Evolutionary conservation across 179 eudicot genomes (phyloP).

Genomic region (Spergularia azorica): DNA sequence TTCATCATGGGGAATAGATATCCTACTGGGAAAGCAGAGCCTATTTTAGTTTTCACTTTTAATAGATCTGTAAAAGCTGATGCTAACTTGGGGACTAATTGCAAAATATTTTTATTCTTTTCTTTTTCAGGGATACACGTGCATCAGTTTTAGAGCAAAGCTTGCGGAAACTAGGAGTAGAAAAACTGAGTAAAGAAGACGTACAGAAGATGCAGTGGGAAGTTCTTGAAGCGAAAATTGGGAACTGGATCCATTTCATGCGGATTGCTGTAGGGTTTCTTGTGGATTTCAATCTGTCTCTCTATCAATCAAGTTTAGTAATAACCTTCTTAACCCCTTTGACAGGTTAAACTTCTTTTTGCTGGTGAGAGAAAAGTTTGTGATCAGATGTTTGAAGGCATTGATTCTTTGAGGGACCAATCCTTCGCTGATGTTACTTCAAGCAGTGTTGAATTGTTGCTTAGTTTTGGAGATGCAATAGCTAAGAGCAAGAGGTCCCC

Average conservation of each 20-base stretch:
- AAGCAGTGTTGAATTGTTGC: slow-evolving; percentile 80
- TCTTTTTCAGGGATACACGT: slow-evolving; percentile 70
- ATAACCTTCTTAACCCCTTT: slow-evolving; percentile 3
- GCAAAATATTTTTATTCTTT: background rate
- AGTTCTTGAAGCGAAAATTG: slow-evolving; percentile 94
- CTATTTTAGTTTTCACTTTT: background rate
- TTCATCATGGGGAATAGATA: slow-evolving; percentile 1
- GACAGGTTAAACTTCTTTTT: slow-evolving; percentile 90
- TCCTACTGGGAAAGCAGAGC: background rate
- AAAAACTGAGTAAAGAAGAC: slow-evolving; percentile 94
- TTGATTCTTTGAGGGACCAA: slow-evolving; percentile 74
- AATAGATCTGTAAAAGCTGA: background rate
- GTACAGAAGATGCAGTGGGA: slow-evolving; percentile 99
- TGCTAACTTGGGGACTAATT: slow-evolving; percentile 7
- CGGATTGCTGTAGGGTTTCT: slow-evolving; percentile 77
- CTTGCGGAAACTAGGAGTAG: slow-evolving; percentile 86
- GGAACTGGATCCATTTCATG: slow-evolving; percentile 99
- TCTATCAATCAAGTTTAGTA: background rate
- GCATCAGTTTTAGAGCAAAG: slow-evolving; percentile 90
- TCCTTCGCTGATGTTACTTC: slow-evolving; percentile 96
- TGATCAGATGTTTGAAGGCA: slow-evolving; percentile 88
- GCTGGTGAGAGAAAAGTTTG: slow-evolving; percentile 93
- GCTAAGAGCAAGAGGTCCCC: slow-evolving; percentile 98
- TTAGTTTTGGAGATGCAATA: slow-evolving; percentile 96
- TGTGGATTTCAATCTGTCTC: background rate